These are phyloP conservation scores for Aspergillus sp. DNA, from an alignment of 2,329 filamentous ascomycete genomes.

Conservation along the genomic window DNA sequence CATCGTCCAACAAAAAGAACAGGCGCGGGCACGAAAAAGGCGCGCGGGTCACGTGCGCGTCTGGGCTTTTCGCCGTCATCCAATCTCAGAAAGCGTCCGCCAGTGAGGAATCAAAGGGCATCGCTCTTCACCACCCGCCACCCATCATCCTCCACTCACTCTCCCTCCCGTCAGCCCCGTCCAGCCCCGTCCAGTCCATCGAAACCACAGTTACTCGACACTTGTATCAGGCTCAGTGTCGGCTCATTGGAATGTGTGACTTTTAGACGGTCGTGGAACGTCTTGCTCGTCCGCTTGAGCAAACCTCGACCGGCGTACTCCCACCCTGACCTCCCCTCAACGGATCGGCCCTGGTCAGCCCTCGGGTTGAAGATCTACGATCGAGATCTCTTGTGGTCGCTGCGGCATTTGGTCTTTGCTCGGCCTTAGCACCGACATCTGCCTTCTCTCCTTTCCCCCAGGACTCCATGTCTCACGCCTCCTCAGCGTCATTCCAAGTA, in stretches of 20 bases:
- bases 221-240: slow-evolving; percentile 8
- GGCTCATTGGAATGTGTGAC: slow-evolving; percentile 28
- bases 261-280: slow-evolving; percentile 27
- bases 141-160: slow-evolving; percentile 12
- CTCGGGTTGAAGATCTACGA: not conserved
- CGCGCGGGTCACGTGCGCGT: slow-evolving; percentile 21
- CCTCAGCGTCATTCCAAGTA: slow-evolving; percentile 28
- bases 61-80: slow-evolving; percentile 26
- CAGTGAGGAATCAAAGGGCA: slow-evolving; percentile 17
- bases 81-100: slow-evolving; percentile 15
- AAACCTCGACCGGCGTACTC: slow-evolving; percentile 23
- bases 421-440: not conserved
- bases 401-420: slow-evolving; percentile 4
- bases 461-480: slow-evolving; percentile 34
- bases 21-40: slow-evolving; percentile 10
- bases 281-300: slow-evolving; percentile 30
- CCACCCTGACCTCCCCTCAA: slow-evolving; percentile 13
- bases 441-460: slow-evolving; percentile 4
- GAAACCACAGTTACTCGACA: slow-evolving; percentile 8
- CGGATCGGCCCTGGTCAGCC: slow-evolving; percentile 7
- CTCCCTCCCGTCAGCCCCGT: not conserved
- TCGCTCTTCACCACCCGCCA: slow-evolving; percentile 12
- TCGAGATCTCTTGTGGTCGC: too few relatives aligned
- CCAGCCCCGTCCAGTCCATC: slow-evolving; percentile 2
- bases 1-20: not conserved